Conservation (phyloP, 2,329 filamentous ascomycete genomes). For the Colletotrichum paranaense region DNA sequence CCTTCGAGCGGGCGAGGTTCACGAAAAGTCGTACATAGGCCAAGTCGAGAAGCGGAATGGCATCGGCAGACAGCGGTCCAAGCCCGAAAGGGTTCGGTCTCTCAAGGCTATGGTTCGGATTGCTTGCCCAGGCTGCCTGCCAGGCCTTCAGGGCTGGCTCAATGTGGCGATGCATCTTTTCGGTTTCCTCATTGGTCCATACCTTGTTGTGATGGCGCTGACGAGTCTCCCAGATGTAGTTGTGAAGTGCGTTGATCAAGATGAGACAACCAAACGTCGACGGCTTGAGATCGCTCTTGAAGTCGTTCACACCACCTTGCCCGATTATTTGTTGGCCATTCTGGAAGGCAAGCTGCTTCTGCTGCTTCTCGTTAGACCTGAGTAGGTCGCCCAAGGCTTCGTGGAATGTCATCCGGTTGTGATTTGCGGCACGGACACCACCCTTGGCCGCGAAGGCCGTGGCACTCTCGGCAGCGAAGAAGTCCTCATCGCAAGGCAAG, state of each 20-base stretch:
- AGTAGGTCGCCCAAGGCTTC: conserved; percentile 84
- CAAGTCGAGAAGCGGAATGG: conserved; percentile 89
- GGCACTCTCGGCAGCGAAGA: conserved; percentile 87
- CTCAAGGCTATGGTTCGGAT: conserved; percentile 85
- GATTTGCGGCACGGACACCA: conserved; percentile 74
- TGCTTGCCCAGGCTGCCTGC: conserved; percentile 92
- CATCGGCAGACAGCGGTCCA: conserved; percentile 87
- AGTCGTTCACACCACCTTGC: conserved; percentile 50
- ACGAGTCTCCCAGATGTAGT: conserved; percentile 98
- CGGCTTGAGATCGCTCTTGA: conserved; percentile 74
- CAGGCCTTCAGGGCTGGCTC: conserved; percentile 94
- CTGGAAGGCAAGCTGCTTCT: conserved; percentile 64
- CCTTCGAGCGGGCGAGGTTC: conserved; percentile 90
- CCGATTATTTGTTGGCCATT: conserved; percentile 58
- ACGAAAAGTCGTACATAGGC: conserved; percentile 94
- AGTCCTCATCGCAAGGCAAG: conserved; percentile 91
- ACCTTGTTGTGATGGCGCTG: conserved; percentile 88
- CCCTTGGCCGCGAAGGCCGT: conserved; percentile 84
- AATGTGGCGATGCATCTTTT: conserved; percentile 95
- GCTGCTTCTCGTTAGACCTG: conserved; percentile 75
- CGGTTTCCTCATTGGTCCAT: conserved; percentile 92
- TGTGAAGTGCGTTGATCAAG: conserved; percentile 93
- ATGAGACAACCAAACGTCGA: conserved; percentile 94
- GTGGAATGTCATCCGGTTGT: conserved; percentile 82
- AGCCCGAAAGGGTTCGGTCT: conserved; percentile 85